Conservation (phyloP, 805 yeast species). For the Candida maesae region DNA sequence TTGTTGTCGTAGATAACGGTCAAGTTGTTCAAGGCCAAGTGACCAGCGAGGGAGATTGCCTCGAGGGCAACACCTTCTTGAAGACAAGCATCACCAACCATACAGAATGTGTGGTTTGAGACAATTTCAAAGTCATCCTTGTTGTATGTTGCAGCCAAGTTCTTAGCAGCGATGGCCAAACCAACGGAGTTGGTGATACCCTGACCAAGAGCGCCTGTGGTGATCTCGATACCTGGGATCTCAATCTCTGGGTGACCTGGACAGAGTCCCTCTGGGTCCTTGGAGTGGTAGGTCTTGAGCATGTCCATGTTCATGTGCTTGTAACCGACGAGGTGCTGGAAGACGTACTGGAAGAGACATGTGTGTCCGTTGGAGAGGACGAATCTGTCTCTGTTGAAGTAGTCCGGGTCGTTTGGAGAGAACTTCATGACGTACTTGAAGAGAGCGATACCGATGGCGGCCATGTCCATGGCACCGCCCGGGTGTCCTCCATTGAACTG, state of each 20-base stretch:
- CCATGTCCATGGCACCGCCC: conserved; percentile 84
- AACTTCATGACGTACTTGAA: conserved; percentile 47
- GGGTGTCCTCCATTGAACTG: conserved; percentile 97
- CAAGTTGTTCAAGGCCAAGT: conserved; percentile 86
- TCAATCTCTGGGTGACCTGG: conserved; percentile 98
- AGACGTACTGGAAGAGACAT: conserved; percentile 80
- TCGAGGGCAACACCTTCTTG: conserved; percentile 97
- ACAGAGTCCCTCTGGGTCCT: conserved; percentile 85
- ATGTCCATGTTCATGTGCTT: conserved; percentile 70
- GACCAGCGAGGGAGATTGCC: conserved; percentile 95
- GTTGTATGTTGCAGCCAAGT: conserved; percentile 90
- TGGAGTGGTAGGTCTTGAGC: conserved; percentile 64
- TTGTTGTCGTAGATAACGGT: conserved; percentile 96
- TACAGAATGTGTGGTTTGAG: conserved; percentile 70
- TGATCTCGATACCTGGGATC: conserved; percentile 91
- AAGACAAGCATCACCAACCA: conserved; percentile 97
- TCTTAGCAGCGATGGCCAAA: conserved; percentile 90
- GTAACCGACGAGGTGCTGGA: conserved; percentile 85
- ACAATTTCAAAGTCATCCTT: conserved; percentile 74
- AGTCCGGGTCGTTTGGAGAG: conserved; percentile 87
- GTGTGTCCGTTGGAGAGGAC: conserved; percentile 97
- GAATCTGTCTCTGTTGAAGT: conserved; percentile 95
- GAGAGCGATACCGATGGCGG: conserved; percentile 1
- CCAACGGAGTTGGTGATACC: conserved; percentile 97
- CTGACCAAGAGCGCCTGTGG: conserved; percentile 99